Conservation (phyloP, 2,329 filamentous ascomycete genomes). For the Talaromyces sp. region DNA sequence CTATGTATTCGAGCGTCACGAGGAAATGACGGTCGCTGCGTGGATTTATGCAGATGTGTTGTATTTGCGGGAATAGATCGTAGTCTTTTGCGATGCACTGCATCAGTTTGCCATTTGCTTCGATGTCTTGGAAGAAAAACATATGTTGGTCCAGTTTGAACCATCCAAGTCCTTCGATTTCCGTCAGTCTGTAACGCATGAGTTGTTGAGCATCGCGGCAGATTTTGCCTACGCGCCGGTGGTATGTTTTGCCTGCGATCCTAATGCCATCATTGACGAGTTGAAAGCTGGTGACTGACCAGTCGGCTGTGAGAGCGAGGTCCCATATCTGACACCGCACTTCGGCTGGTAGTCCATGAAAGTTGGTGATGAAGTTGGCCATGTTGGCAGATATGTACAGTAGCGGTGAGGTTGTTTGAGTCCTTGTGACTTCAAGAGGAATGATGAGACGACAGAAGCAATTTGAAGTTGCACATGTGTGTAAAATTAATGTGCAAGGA, state of each 20-base stretch:
- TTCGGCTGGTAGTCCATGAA: not conserved
- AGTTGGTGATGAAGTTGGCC: not conserved
- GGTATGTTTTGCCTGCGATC: not conserved
- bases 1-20: not conserved
- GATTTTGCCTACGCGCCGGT: not conserved
- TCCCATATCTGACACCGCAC: not conserved
- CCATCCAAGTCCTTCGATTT: slow-evolving; percentile 1
- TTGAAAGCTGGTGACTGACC: not conserved
- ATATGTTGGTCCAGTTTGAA: not conserved
- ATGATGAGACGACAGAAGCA: too few relatives aligned
- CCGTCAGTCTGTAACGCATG: not conserved
- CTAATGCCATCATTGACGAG: not conserved
- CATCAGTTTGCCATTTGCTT: not conserved
- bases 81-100: not conserved
- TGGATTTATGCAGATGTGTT: not conserved
- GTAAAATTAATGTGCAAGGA: too few relatives aligned
- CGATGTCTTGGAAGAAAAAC: not conserved
- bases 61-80: not conserved
- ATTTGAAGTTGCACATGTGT: too few relatives aligned
- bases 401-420: too few relatives aligned
- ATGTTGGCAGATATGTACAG: not conserved
- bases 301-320: not conserved
- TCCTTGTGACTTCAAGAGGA: too few relatives aligned
- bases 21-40: not conserved
- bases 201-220: slow-evolving; percentile 2